Evolutionary conservation across 495 filamentous ascomycete genomes (phyloP).

Genomic region (Penicillium simplicissimum): DNA sequence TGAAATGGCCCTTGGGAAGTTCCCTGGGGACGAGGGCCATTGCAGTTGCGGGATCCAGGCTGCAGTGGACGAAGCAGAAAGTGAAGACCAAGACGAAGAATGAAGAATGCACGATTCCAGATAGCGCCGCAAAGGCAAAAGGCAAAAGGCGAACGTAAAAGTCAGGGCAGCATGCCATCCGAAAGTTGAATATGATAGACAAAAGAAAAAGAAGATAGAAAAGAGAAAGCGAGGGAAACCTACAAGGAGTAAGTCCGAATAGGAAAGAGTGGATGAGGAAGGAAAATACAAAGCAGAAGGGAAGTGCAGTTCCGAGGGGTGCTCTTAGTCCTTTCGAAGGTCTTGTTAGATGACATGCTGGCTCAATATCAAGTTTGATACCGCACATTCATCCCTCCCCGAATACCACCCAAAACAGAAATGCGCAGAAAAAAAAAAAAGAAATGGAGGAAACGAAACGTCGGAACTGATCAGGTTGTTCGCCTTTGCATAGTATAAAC

Average conservation of each 20-base stretch:
- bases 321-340: not conserved
- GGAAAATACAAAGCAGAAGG: not conserved
- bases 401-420: not conserved
- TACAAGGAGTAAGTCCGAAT: not conserved
- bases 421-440: not conserved
- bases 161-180: slow-evolving; percentile 18
- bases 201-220: slow-evolving; percentile 12
- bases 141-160: slow-evolving; percentile 12
- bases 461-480: slow-evolving; percentile 22
- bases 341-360: not conserved
- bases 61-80: slow-evolving; percentile 1
- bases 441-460: slow-evolving; percentile 17
- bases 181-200: slow-evolving; percentile 22
- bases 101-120: slow-evolving; percentile 23
- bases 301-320: not conserved
- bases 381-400: not conserved
- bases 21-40: not conserved
- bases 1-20: not conserved
- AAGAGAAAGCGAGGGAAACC: slow-evolving; percentile 15
- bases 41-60: slow-evolving; percentile 1
- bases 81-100: slow-evolving; percentile 6
- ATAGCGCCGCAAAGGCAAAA: slow-evolving; percentile 14
- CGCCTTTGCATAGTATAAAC: slow-evolving; percentile 47
- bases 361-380: not conserved
- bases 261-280: not conserved